A percentile compares a stretch with the other conserved stretches of the same genome.
Conservation (phyloP, 1,139 yeast genomes). For the Suhomyces taliae region DNA sequence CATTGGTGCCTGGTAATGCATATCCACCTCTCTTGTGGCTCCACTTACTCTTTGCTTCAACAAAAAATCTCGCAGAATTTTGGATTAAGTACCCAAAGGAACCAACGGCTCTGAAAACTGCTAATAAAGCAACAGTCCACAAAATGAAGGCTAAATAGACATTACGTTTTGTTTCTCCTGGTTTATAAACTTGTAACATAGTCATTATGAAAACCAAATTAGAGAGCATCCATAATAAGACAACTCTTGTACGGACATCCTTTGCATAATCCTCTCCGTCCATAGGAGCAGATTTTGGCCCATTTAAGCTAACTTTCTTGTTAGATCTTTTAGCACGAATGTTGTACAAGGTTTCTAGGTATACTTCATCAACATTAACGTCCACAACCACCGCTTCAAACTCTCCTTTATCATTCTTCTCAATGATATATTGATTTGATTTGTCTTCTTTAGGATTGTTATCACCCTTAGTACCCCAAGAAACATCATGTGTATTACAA, state of each 20-base stretch:
- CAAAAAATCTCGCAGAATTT: constrained; percentile 38
- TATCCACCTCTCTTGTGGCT: constrained; percentile 41
- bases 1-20: constrained; percentile 34
- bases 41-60: constrained; percentile 47
- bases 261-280: constrained; percentile 89
- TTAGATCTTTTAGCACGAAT: constrained; percentile 71
- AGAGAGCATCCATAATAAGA: constrained; percentile 84
- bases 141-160: constrained; percentile 78
- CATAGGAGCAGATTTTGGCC: constrained; percentile 19
- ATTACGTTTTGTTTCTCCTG: constrained; percentile 59
- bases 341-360: constrained; percentile 73
- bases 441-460: constrained; percentile 62
- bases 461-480: constrained; percentile 98
- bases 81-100: constrained; percentile 63
- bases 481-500: constrained; percentile 93
- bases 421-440: constrained; percentile 45
- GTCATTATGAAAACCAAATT: constrained; percentile 82
- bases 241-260: constrained; percentile 91
- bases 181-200: constrained; percentile 75
- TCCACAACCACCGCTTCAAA: constrained; percentile 90
- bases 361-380: constrained; percentile 84
- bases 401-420: constrained; percentile 55
- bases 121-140: constrained; percentile 87
- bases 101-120: constrained; percentile 78
- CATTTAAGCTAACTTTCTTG: constrained; percentile 54